Conservation (phyloP, 2,329 filamentous ascomycete genomes). For the Lasiodiplodia citricola region DNA sequence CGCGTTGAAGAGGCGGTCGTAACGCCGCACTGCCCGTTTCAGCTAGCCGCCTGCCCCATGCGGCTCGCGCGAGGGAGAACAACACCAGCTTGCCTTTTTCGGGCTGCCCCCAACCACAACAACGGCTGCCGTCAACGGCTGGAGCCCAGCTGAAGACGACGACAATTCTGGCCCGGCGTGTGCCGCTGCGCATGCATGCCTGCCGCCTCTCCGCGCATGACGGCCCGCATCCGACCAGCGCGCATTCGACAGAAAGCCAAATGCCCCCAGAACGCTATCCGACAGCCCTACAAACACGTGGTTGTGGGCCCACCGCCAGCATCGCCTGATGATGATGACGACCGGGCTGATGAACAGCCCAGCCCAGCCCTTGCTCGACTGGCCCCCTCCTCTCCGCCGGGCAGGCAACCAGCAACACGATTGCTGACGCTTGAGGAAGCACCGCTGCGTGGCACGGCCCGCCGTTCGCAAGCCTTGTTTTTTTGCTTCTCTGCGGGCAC, state of each 20-base stretch:
- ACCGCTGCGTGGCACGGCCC: constrained; percentile 12
- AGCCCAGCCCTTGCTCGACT: constrained; percentile 6
- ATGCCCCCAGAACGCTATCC: background rate
- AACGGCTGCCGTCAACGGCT: background rate
- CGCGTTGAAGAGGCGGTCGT: background rate
- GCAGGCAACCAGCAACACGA: constrained; percentile 6
- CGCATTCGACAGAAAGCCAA: background rate
- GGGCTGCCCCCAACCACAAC: background rate
- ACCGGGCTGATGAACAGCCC: constrained; percentile 15
- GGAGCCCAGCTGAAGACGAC: background rate
- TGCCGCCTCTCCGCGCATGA: background rate
- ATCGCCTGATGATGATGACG: constrained; percentile 21
- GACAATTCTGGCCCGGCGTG: too few relatives aligned
- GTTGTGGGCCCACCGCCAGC: constrained; percentile 22
- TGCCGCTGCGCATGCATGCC: background rate
- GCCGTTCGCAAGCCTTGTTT: constrained; percentile 14
- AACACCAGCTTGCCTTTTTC: constrained; percentile 11
- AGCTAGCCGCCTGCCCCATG: constrained; percentile 6
- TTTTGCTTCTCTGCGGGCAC: background rate
- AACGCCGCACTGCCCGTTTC: constrained; percentile 14
- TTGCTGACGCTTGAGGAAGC: background rate
- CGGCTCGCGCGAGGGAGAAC: constrained; percentile 2
- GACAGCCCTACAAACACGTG: constrained; percentile 22
- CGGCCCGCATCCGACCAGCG: background rate
- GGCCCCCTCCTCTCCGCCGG: background rate